Evolutionary conservation across 805 yeast species (phyloP), one percentile per base, ranked within the genome.

Genomic region (Kodamaea sagamina): DNA sequence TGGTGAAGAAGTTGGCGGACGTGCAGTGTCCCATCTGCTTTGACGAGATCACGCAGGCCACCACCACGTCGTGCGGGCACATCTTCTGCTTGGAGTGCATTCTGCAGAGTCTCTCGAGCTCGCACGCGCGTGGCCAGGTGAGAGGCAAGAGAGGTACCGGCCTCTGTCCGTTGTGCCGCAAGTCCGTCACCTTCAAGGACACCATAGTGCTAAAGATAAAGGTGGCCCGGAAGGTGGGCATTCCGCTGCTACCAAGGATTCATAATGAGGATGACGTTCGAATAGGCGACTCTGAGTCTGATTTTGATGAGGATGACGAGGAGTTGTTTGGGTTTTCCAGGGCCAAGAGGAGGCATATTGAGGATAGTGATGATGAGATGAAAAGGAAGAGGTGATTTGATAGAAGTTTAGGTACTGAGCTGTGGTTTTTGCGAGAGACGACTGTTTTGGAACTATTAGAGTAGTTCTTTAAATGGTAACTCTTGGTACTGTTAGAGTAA

Each of bases 21-120:
- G 54, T 65, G 15, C 67, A 68, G 47, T 71, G 76, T 46, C 76
- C 76, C 17, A 65, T 71, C 24, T 71, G 76, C 51, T 69, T 71
- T 45, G 76, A 71, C 47, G 57, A 62, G n/a, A 53, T 71, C 39
- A 55, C 59, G 4, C 58, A 51, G 40, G 75, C 75, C 37, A 68
- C 75, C 36, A 58, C 65, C 32, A 70, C 75, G 0, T 54, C 65
- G 1, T 71, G 76, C 49, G 76, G 76, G 12, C 76, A 71, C 46
- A 55, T 71, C 3, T 71, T 67, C 50, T 71, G 76, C 43, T 50
- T 71, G 7, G 72, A 67, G 27, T 71, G 76, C 47, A 59, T 71
- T 12, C 74, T 65, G 51, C 67, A 63, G 44, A 63, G 72, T 47
- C 53, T 71, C 2, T 52, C 73, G 4, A 58, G 69, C 27, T 67